A percentile compares a stretch with the other conserved stretches of the same genome.
These are phyloP conservation scores for Tuber melanosporum DNA, from an alignment of 495 filamentous ascomycete species.

Conservation along the genomic window DNA sequence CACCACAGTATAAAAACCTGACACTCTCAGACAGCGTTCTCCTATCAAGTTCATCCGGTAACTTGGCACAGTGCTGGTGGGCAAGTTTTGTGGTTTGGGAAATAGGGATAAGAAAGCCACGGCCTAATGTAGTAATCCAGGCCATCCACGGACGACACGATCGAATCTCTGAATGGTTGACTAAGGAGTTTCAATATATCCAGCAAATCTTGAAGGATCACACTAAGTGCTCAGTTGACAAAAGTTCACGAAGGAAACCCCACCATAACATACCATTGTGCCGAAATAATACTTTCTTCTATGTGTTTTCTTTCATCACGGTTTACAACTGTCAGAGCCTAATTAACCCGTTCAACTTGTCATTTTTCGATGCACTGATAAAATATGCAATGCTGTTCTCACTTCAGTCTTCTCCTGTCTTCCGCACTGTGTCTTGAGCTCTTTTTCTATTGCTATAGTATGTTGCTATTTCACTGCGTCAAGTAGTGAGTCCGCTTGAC, in stretches of 20 bases:
- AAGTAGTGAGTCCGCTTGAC: no score
- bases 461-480: no score
- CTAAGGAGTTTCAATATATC: neutral
- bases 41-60: neutral
- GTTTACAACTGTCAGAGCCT: no score
- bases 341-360: no score
- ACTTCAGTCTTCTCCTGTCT: no score
- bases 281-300: no score
- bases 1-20: neutral
- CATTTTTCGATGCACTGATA: no score
- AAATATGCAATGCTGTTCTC: no score
- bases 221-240: neutral
- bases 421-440: no score
- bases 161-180: neutral
- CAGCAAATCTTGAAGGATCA: neutral
- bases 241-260: neutral
- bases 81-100: neutral
- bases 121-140: neutral
- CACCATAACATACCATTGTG: neutral
- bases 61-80: neutral
- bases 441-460: no score
- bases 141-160: neutral
- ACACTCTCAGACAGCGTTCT: neutral
- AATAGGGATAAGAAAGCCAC: neutral
- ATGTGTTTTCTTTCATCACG: no score